Conservation (phyloP, 2,329 filamentous ascomycete species). For the Thielaviopsis punctulata region DNA sequence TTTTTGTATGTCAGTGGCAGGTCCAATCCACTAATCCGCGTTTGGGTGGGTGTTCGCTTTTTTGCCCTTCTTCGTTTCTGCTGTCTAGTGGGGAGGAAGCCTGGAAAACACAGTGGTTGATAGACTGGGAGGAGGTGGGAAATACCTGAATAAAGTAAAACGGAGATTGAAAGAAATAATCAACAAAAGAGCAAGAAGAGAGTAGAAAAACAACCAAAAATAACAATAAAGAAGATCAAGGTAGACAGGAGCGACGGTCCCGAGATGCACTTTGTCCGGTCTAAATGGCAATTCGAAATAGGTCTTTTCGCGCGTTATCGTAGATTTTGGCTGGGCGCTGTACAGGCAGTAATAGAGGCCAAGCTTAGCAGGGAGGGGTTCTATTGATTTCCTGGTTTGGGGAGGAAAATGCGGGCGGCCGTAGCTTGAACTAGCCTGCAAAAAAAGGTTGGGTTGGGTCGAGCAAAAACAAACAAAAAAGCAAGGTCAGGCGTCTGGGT, state of each 20-base stretch:
- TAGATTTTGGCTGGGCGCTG: neutral
- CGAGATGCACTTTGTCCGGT: neutral
- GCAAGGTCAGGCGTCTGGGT: constrained; percentile 4
- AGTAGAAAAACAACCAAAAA: neutral
- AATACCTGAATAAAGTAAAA: neutral
- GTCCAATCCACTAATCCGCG: neutral
- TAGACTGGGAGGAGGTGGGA: neutral
- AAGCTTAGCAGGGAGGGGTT: neutral
- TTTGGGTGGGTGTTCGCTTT: neutral
- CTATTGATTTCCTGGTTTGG: neutral
- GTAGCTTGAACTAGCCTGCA: neutral
- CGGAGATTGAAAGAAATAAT: neutral
- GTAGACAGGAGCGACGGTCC: too few relatives aligned
- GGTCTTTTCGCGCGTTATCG: neutral
- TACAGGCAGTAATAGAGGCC: neutral
- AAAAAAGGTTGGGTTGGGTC: neutral
- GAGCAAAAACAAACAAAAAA: neutral
- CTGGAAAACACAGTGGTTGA: neutral
- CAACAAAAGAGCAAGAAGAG: neutral
- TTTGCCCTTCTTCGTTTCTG: neutral
- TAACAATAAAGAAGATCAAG: constrained; percentile 10
- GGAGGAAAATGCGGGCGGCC: too few relatives aligned
- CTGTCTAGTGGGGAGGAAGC: neutral
- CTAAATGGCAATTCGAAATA: constrained; percentile 1
- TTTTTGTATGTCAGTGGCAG: neutral